Percentiles rank a stretch among this genome's conserved stretches.
Evolutionary conservation across 164 flowering plant genomes (phyloP).

Genomic region (Stephania japonica): DNA sequence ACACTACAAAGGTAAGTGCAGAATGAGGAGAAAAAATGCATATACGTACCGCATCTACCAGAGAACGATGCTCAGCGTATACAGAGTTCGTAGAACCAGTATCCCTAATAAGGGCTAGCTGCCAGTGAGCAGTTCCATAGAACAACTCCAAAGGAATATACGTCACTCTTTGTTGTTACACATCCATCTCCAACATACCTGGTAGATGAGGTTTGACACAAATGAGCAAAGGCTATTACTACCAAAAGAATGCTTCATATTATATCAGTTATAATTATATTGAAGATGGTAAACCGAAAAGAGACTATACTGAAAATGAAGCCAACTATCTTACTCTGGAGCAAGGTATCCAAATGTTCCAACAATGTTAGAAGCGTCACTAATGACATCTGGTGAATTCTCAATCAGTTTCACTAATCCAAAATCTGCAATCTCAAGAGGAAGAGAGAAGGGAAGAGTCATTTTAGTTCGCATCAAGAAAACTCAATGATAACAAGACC

Average conservation of each 20-base stretch:
- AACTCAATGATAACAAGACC: too few relatives aligned
- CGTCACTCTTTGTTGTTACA: conserved; percentile 30
- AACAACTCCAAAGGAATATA: conserved; percentile 32
- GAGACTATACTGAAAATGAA: neutral
- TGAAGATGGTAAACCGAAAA: neutral
- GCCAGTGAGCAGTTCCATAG: conserved; percentile 34
- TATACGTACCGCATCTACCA: conserved; percentile 24
- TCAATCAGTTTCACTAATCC: conserved; percentile 30
- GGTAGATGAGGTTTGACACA: neutral
- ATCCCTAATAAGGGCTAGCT: conserved; percentile 23
- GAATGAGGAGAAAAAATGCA: too few relatives aligned
- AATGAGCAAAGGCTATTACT: too few relatives aligned
- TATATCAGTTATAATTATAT: too few relatives aligned
- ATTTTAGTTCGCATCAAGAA: too few relatives aligned
- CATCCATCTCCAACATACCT: conserved; percentile 32
- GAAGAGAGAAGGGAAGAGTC: neutral
- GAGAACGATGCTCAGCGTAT: conserved; percentile 21
- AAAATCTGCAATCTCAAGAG: conserved; percentile 35
- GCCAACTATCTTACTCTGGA: conserved; percentile 29
- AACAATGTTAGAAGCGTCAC: conserved; percentile 24
- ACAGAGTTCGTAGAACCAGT: conserved; percentile 15
- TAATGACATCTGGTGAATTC: conserved; percentile 21
- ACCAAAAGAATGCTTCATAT: too few relatives aligned
- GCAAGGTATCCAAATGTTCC: conserved; percentile 42
- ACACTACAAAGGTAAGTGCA: too few relatives aligned